These are phyloP conservation scores for Nicotiana knightiana DNA, from an alignment of 257 asterid species.

Conservation along the genomic window DNA sequence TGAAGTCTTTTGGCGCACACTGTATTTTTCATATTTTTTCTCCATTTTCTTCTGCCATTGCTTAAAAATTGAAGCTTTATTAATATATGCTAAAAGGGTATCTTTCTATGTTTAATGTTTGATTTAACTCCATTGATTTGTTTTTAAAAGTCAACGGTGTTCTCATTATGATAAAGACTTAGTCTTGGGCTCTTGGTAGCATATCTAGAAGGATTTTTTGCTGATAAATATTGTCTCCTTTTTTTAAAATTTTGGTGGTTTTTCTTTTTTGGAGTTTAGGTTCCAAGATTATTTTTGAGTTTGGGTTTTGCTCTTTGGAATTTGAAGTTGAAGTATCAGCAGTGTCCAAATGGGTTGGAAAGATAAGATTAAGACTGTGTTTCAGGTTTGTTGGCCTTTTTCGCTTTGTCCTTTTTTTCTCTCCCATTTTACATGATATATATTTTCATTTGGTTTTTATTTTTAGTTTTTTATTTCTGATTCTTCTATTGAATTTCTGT, in stretches of 20 bases:
- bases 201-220: background rate
- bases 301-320: background rate
- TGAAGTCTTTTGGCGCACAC: background rate
- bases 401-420: background rate
- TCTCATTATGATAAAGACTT: background rate
- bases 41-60: background rate
- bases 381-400: slow-evolving; percentile 47
- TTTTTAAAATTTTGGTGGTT: background rate
- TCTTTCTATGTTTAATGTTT: background rate
- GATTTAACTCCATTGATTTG: background rate
- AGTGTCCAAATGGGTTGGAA: slow-evolving; percentile 45
- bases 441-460: background rate
- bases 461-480: background rate
- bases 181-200: background rate
- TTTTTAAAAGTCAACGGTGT: background rate
- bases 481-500: background rate
- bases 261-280: background rate
- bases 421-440: background rate
- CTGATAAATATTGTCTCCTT: background rate
- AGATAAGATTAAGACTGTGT: slow-evolving; percentile 37
- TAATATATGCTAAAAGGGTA: background rate
- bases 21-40: background rate
- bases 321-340: slow-evolving; percentile 8
- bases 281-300: slow-evolving; percentile 6
- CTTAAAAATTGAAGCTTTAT: too few relatives aligned